phyloP scores from a whole-genome alignment of 768 basidiomycete species.

The Leccinum barrowsii region DNA sequence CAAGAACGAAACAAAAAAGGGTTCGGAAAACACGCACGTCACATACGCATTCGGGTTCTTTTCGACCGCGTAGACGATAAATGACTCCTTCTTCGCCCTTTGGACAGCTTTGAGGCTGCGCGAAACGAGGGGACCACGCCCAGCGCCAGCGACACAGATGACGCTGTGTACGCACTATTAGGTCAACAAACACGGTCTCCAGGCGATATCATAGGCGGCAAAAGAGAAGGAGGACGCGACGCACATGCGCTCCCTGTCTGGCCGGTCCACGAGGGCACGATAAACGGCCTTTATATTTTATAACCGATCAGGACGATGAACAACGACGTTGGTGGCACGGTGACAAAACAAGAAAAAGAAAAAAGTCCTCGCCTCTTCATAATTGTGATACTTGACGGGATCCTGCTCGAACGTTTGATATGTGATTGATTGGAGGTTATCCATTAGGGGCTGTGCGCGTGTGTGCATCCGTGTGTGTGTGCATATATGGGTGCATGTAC shows the following conservation, averaged over 20 bases:
- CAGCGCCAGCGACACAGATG: conserved; percentile 92
- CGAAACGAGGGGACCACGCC: conserved; percentile 88
- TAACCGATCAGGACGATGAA: neutral
- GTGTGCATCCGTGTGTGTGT: conserved; percentile 26
- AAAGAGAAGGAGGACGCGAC: conserved; percentile 28
- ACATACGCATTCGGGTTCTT: conserved; percentile 96
- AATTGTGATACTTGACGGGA: conserved; percentile 92
- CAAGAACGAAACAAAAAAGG: conserved; percentile 2
- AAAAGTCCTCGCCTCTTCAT: conserved; percentile 70
- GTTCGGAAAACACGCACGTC: conserved; percentile 56
- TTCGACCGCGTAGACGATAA: conserved; percentile 81
- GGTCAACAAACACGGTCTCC: conserved; percentile 13
- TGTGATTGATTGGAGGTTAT: conserved; percentile 91
- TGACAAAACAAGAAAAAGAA: conserved; percentile 1
- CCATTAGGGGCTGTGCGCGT: conserved; percentile 80
- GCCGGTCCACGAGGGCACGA: conserved; percentile 72
- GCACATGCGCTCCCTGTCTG: conserved; percentile 57
- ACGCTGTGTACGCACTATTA: conserved; percentile 44
- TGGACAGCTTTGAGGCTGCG: conserved; percentile 76
- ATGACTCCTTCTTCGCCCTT: conserved; percentile 57
- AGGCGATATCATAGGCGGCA: neutral
- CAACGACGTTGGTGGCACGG: conserved; percentile 6
- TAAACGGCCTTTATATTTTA: conserved; percentile 62
- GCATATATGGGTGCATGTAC: neutral
- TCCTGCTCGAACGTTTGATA: conserved; percentile 99